Evolutionary conservation across 768 basidiomycete genomes (phyloP).

Genomic region (Termitomyces sp.): DNA sequence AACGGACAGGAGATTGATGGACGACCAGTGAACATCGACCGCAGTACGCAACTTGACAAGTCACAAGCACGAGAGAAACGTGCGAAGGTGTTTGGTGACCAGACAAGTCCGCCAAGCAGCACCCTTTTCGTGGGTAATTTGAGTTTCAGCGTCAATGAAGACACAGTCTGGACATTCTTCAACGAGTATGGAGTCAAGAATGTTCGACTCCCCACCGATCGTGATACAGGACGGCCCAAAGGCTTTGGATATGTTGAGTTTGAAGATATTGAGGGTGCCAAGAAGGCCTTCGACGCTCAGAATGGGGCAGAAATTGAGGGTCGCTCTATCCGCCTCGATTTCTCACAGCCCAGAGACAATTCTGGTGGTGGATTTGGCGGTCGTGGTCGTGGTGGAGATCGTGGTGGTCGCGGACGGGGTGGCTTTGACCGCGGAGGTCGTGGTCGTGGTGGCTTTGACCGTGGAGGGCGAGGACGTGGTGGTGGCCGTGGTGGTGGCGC

Average conservation of each 20-base stretch:
- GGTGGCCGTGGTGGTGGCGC: slow-evolving; percentile 36
- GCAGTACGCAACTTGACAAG: slow-evolving; percentile 59
- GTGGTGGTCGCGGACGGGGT: slow-evolving; percentile 28
- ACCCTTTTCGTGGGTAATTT: slow-evolving; percentile 92
- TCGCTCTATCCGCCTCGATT: slow-evolving; percentile 77
- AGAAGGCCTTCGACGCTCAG: slow-evolving; percentile 69
- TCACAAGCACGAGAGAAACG: slow-evolving; percentile 56
- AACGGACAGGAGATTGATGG: slow-evolving; percentile 92
- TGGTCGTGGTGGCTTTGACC: slow-evolving; percentile 30
- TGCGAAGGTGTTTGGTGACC: slow-evolving; percentile 74
- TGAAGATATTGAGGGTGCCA: slow-evolving; percentile 71
- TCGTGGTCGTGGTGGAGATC: slow-evolving; percentile 19
- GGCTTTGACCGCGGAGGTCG: slow-evolving; percentile 26
- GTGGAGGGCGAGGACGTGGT: slow-evolving; percentile 39
- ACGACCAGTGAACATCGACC: slow-evolving; percentile 82
- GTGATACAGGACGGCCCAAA: slow-evolving; percentile 85
- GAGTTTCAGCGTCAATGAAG: slow-evolving; percentile 75
- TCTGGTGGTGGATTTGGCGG: slow-evolving; percentile 21
- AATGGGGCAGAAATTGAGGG: slow-evolving; percentile 78
- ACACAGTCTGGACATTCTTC: slow-evolving; percentile 86
- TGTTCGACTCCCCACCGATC: slow-evolving; percentile 88
- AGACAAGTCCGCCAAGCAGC: slow-evolving; percentile 53
- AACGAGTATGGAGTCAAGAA: slow-evolving; percentile 84
- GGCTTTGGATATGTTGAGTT: slow-evolving; percentile 98
- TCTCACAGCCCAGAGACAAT: slow-evolving; percentile 71